Evolutionary conservation across 2,329 filamentous ascomycete genomes (phyloP), one percentile per base, ranked within the genome.

Genomic region (Huntiella savannae): DNA sequence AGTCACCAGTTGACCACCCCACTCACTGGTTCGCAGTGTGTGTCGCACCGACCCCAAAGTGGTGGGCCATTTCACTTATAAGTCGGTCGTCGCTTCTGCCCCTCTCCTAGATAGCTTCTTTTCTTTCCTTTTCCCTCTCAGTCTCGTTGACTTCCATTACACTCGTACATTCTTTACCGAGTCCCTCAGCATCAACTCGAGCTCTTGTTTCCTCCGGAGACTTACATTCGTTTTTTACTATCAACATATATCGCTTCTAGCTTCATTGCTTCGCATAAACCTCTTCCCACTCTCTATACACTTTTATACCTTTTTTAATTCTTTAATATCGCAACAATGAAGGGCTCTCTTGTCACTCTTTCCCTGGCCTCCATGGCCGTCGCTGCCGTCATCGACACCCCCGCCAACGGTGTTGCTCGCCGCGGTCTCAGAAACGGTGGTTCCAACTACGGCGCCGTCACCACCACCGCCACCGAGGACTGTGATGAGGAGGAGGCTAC

Each of bases 281-380:
- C 16, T n/a, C 13, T 13, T 13, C 28, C 22, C 36, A 40, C 33
- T 33, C 13, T 22, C 40, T 34, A 22, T 19, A 40, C 46, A 13
- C 43, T 40, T 39, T 39, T 42, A 34, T 46, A 35, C 33, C 12
- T 46, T 12, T 46, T 40, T 46, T 40, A 43, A 40, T 32, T 40
- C 36, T 36, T 15, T 13, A 13, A 17, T 19, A 16, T 17, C 10
- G 15, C 43, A 40, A 49, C 38, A 34, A 49, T 49, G 48, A 49
- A 49, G 48, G 48, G 48, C 28, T 49, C 48, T 46, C 15, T 49
- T 13, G 43, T 47, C 22, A 46, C 48, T 46, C 33, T 49, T 34
- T 49, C 48, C 36, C 35, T 49, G 48, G 48, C 48, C 34, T 43
- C 48, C 16, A 46, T 49, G 44, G 48, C 48, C 40, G 33, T 45